Evolutionary conservation across 345 rosid genomes (phyloP), one percentile per base, ranked within the genome.

Genomic region (Sonneratia alba): DNA sequence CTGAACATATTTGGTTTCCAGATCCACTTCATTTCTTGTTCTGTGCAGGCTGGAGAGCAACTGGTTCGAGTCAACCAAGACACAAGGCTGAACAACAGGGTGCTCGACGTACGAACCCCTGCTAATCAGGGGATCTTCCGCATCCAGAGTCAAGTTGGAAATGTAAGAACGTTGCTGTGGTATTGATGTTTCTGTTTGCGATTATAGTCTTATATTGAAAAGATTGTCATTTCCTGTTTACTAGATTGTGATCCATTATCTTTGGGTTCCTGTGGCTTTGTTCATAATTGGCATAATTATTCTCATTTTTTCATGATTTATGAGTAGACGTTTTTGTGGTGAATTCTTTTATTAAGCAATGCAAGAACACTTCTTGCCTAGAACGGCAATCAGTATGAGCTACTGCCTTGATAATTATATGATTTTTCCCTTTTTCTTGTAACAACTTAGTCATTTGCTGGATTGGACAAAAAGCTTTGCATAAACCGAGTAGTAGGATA

Each of bases 51-150:
- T 37, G 89, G 88, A 65, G 83, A 79, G 45, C 81, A 82, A 56
- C 83, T 86, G 68, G 91, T 79, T 68, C 90, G 96, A 66, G 97
- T 90, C 27, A 85, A 87, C 79, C 97, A 88, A 81, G 96, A 92
- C 63, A 92, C 92, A 6, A 90, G 99, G 36, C 77, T 95, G 78
- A 90, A 90, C 69, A 67, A 79, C 67, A 84, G 93, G 71, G 89
- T 85, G 80, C 75, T 95, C n/a, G 96, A 95, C 79, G 0, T 90
- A 5, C 81, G 99, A 48, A 92, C 93, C 61, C 86, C 90, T 6
- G 91, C 97, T 63, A 90, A 90, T 81, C 96, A 90, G 76, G 97
- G 85, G 51, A 87, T 92, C 70, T 92, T 92, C 75, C 85, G 78
- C 49, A 82, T 92, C 78, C 91, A 87, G 72, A 67, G 79, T 73